phyloP scores from a whole-genome alignment of 2,329 filamentous ascomycete genomes.

The Aspergillus sp. region DNA sequence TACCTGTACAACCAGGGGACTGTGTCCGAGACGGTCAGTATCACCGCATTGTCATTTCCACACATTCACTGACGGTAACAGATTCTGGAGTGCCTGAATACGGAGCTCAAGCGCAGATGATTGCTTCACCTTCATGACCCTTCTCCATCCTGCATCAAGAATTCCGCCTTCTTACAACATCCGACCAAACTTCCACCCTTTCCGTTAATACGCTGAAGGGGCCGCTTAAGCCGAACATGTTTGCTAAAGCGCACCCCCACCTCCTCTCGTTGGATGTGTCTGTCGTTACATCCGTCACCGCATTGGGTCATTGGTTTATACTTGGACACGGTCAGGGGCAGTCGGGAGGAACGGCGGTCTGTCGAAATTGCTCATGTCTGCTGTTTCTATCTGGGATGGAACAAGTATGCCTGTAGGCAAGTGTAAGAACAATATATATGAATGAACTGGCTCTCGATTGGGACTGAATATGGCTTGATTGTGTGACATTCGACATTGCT shows the following conservation, averaged over 20 bases:
- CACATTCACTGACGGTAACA: conserved; percentile 21
- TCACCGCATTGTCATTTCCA: neutral
- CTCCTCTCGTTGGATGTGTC: neutral
- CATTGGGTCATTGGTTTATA: conserved; percentile 16
- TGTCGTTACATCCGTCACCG: conserved; percentile 4
- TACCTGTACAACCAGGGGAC: conserved; percentile 64
- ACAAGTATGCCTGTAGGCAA: neutral
- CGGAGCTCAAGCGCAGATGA: conserved; percentile 35
- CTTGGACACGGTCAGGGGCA: neutral
- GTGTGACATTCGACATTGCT: no score
- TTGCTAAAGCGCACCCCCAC: neutral
- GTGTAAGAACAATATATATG: neutral
- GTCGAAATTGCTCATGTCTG: neutral
- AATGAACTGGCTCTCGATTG: neutral
- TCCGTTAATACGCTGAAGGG: neutral
- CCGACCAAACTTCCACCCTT: conserved; percentile 4
- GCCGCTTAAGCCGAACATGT: no score
- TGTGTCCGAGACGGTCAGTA: conserved; percentile 53
- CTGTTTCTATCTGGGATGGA: neutral
- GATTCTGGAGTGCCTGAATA: conserved; percentile 38
- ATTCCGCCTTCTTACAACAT: conserved; percentile 4
- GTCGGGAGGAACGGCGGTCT: neutral
- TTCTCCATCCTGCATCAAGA: conserved; percentile 7
- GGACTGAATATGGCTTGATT: no score
- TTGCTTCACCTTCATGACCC: conserved; percentile 10